Percentiles rank a stretch among this genome's conserved stretches.
phyloP scores from a whole-genome alignment of 192 early-diverging fungal species.

The Kickxella alabastrina region DNA sequence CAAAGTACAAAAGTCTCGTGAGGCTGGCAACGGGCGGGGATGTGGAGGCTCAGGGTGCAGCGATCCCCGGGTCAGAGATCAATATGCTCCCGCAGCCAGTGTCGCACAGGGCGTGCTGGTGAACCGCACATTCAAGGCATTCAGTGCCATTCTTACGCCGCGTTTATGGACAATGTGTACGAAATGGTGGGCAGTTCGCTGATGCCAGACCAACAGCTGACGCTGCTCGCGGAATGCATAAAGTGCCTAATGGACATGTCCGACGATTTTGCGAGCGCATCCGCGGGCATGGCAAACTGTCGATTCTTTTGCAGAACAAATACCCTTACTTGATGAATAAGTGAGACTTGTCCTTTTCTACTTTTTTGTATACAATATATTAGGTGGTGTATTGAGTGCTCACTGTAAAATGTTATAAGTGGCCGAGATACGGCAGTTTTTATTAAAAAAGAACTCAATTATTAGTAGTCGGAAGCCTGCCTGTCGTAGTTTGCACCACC shows the following conservation, averaged over 20 bases:
- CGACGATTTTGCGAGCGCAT: slow-evolving; percentile 24
- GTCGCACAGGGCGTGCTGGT: slow-evolving; percentile 33
- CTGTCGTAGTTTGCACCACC: slow-evolving; percentile 54
- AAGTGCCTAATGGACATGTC: slow-evolving; percentile 23
- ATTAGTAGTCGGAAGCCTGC: slow-evolving; percentile 46
- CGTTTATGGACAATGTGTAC: slow-evolving; percentile 25
- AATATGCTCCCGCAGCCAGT: slow-evolving; percentile 21
- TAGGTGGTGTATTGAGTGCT: neutral
- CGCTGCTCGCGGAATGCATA: slow-evolving; percentile 34
- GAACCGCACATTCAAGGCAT: slow-evolving; percentile 37
- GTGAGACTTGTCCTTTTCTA: too few species aligned
- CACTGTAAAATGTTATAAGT: too few species aligned
- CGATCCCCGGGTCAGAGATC: slow-evolving; percentile 25
- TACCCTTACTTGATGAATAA: slow-evolving; percentile 37
- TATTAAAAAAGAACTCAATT: neutral
- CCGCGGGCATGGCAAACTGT: slow-evolving; percentile 12
- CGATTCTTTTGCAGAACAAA: slow-evolving; percentile 33
- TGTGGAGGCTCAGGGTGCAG: neutral
- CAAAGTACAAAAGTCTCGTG: slow-evolving; percentile 34
- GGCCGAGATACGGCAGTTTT: too few species aligned
- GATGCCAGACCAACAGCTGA: slow-evolving; percentile 34
- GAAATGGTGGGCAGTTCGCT: slow-evolving; percentile 22
- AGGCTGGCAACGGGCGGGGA: slow-evolving; percentile 31
- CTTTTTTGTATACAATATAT: too few species aligned
- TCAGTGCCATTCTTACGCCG: slow-evolving; percentile 16